These are phyloP conservation scores for Bocquillonia castaneifolia DNA, from an alignment of 441 rosid genomes.

Conservation along the genomic window DNA sequence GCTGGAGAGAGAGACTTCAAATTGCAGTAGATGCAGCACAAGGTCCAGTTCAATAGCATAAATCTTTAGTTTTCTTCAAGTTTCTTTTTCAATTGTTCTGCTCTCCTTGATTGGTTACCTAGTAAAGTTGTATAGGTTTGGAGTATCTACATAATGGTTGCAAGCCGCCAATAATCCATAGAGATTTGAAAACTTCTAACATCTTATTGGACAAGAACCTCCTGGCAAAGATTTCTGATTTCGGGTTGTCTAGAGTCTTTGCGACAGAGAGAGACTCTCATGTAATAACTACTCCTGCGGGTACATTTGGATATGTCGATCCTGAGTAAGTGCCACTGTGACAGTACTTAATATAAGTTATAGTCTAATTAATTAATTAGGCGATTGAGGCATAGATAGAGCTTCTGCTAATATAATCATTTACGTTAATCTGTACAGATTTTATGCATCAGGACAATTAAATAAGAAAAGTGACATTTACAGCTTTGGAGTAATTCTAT, in stretches of 20 bases:
- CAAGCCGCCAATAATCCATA: constrained; percentile 50
- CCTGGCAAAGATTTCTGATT: constrained; percentile 47
- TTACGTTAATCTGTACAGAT: no score
- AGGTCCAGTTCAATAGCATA: constrained; percentile 22
- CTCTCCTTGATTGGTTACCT: neutral
- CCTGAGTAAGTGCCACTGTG: constrained; percentile 25
- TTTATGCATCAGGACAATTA: no score
- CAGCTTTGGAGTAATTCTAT: no score
- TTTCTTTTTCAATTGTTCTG: no score
- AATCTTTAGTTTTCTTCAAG: no score
- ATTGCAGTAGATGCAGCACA: constrained; percentile 48
- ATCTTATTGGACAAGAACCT: constrained; percentile 36
- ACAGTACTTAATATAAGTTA: no score
- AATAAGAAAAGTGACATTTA: no score
- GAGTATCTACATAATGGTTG: constrained; percentile 53
- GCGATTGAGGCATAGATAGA: no score
- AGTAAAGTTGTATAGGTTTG: constrained; percentile 29
- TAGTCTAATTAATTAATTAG: no score
- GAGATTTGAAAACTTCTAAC: constrained; percentile 51
- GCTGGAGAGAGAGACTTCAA: constrained; percentile 37
- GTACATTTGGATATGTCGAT: constrained; percentile 47
- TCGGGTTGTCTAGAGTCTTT: constrained; percentile 42
- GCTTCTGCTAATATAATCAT: no score
- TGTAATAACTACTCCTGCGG: constrained; percentile 31
- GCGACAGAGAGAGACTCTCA: constrained; percentile 24